A percentile compares a stretch with the other conserved stretches of the same genome.
phyloP scores from a whole-genome alignment of 768 basidiomycete genomes.

The Mycena albidolilacea region DNA sequence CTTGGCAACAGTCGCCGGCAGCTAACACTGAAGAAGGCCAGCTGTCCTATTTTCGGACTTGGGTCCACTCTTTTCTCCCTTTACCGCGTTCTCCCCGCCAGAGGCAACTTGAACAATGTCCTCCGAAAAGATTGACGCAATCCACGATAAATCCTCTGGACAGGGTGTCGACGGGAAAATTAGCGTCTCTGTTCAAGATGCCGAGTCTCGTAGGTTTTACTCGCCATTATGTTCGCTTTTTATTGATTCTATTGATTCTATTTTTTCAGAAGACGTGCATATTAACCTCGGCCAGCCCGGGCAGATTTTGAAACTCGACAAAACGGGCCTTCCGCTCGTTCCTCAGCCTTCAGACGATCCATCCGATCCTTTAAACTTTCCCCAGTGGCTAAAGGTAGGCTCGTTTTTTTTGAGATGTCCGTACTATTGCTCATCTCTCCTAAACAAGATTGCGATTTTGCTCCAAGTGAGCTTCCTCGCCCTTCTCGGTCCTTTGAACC shows the following conservation, averaged over 20 bases:
- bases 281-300: slow-evolving; percentile 25
- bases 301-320: slow-evolving; percentile 49
- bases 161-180: slow-evolving; percentile 19
- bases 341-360: slow-evolving; percentile 58
- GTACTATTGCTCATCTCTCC: slow-evolving; percentile 52
- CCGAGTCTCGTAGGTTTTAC: slow-evolving; percentile 26
- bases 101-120: slow-evolving; percentile 19
- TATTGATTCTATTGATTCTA: neutral
- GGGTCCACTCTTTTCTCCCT: neutral
- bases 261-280: slow-evolving; percentile 14
- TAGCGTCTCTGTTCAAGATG: slow-evolving; percentile 13
- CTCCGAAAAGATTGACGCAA: slow-evolving; percentile 8
- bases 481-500: slow-evolving; percentile 29
- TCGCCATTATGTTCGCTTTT: neutral
- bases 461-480: slow-evolving; percentile 44
- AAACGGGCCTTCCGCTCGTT: slow-evolving; percentile 55
- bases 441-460: slow-evolving; percentile 56
- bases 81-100: slow-evolving; percentile 1
- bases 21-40: neutral
- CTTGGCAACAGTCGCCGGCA: slow-evolving; percentile 23
- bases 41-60: neutral
- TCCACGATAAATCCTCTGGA: slow-evolving; percentile 34
- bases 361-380: slow-evolving; percentile 61
- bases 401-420: slow-evolving; percentile 17
- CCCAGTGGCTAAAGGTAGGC: slow-evolving; percentile 53